phyloP scores from a whole-genome alignment of 805 yeast species.

The Diddensiella caesifluorescens region DNA sequence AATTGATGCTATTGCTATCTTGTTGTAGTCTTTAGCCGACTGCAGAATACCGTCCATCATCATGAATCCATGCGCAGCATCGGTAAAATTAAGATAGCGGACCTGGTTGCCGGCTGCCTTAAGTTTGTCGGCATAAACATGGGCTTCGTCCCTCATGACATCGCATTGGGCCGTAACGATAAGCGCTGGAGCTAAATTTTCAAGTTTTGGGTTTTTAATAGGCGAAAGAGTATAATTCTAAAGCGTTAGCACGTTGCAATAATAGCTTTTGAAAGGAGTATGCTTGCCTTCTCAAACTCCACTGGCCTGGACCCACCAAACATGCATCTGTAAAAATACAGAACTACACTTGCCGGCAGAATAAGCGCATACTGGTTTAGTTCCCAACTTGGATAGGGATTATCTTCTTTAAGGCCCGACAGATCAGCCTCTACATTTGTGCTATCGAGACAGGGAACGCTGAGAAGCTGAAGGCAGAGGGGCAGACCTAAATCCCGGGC shows the following conservation, averaged over 20 bases:
- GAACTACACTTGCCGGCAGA: no score
- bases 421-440: conserved; percentile 2
- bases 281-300: no score
- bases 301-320: no score
- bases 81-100: conserved; percentile 2
- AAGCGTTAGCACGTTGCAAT: not conserved
- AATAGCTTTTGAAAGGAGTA: not conserved
- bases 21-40: conserved; percentile 4
- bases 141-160: conserved; percentile 11
- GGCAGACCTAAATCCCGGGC: conserved; percentile 8
- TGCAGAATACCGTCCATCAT: conserved; percentile 6
- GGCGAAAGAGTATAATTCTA: conserved; percentile 5
- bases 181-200: conserved; percentile 6
- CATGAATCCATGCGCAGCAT: conserved; percentile 6
- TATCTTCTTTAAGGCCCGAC: not conserved
- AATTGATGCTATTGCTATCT: not conserved
- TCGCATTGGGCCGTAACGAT: conserved; percentile 8
- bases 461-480: conserved; percentile 6
- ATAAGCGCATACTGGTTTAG: conserved; percentile 4
- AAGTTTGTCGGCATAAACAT: conserved; percentile 4
- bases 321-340: no score
- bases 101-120: conserved; percentile 4
- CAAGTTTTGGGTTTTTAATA: conserved; percentile 6
- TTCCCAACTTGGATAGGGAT: conserved; percentile 10
- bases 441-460: conserved; percentile 7